phyloP scores from a whole-genome alignment of 441 rosid species.

The Gossypium gossypioides region DNA sequence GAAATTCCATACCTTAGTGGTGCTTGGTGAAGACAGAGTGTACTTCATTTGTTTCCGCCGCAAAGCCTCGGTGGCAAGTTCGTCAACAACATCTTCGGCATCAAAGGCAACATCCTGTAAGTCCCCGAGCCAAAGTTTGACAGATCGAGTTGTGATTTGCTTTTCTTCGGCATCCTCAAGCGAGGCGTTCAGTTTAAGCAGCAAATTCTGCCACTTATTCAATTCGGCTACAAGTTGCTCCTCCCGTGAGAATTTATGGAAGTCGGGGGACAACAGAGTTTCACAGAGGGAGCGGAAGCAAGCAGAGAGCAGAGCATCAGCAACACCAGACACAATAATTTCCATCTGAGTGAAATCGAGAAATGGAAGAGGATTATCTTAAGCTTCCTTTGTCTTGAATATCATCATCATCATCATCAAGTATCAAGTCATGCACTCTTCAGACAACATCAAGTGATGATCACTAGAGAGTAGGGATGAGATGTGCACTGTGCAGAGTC shows the following conservation, averaged over 20 bases:
- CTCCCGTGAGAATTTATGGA: not conserved
- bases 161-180: slow-evolving; percentile 15
- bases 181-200: slow-evolving; percentile 3
- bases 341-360: not conserved
- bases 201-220: not conserved
- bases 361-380: too few relatives aligned
- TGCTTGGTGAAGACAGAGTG: not conserved
- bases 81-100: slow-evolving; percentile 18
- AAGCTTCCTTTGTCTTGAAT: too few relatives aligned
- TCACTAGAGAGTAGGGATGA: too few relatives aligned
- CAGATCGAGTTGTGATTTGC: not conserved
- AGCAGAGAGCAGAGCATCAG: slow-evolving; percentile 8
- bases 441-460: too few relatives aligned
- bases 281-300: not conserved
- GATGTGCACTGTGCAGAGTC: too few relatives aligned
- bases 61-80: slow-evolving; percentile 9
- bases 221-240: not conserved
- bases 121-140: slow-evolving; percentile 7
- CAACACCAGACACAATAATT: not conserved
- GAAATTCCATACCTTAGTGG: slow-evolving; percentile 5
- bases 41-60: not conserved
- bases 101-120: slow-evolving; percentile 12
- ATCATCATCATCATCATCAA: too few relatives aligned
- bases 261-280: not conserved
- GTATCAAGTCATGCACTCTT: too few relatives aligned